Conservation (phyloP, 768 basidiomycete species). For the Psilocybe azurescens region DNA sequence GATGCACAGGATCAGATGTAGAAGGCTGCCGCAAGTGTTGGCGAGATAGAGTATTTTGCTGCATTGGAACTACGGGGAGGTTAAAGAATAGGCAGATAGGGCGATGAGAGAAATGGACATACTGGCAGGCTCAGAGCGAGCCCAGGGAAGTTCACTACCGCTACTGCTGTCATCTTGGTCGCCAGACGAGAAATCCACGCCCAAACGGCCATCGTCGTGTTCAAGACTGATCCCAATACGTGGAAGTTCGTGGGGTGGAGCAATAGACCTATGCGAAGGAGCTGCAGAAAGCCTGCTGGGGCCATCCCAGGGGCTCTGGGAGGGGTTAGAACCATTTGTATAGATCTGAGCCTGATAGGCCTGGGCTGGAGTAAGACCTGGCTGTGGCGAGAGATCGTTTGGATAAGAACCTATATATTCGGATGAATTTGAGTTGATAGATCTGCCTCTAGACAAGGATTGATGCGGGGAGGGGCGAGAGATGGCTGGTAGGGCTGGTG, state of each 20-base stretch:
- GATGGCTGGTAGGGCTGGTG: constrained; percentile 31
- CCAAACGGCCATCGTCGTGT: constrained; percentile 61
- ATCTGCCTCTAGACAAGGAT: constrained; percentile 51
- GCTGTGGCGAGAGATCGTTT: constrained; percentile 47
- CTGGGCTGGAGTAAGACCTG: constrained; percentile 76
- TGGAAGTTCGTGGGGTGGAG: constrained; percentile 34
- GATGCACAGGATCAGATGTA: constrained; percentile 26
- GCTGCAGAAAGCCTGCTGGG: constrained; percentile 33
- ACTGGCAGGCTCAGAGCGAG: constrained; percentile 49
- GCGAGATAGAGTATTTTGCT: constrained; percentile 26
- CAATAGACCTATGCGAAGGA: constrained; percentile 26
- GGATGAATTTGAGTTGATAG: constrained; percentile 48
- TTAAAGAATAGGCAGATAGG: constrained; percentile 28
- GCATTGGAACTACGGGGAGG: constrained; percentile 23
- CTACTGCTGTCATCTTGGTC: constrained; percentile 45
- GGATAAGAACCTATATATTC: constrained; percentile 56
- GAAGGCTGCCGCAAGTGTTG: constrained; percentile 37
- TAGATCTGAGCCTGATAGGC: constrained; percentile 83
- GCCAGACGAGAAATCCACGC: constrained; percentile 54
- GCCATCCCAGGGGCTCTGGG: constrained; percentile 27
- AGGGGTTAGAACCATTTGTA: constrained; percentile 43
- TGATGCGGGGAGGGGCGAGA: constrained; percentile 44
- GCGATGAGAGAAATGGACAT: constrained; percentile 28
- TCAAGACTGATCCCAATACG: constrained; percentile 50
- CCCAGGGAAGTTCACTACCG: constrained; percentile 67